Evolutionary conservation across 1,284 basidiomycete genomes (phyloP), one percentile per base, ranked within the genome.

Genomic region (Leccinum ponderosum): DNA sequence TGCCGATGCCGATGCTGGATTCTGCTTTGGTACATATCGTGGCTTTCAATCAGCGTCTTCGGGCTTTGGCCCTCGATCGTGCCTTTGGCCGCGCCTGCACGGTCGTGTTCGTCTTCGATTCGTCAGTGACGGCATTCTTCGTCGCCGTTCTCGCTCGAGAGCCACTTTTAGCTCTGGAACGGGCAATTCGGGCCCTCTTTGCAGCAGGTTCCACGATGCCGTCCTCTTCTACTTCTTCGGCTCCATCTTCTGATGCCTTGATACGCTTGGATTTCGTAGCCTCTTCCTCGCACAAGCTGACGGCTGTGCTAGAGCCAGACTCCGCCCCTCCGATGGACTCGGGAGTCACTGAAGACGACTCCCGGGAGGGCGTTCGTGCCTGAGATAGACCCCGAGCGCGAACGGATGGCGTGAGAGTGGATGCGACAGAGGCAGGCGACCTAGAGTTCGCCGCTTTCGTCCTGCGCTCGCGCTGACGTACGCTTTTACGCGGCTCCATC

Each of bases 241-340:
- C 61, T 11, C 52, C 57, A 25, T 54, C 69, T 33, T 62, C 70
- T 12, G 58, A 61, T 6, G 25, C 4, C 52, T 64, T 63, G 58
- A 35, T 27, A 11, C 17, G 42, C 55, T 73, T 69, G 57, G 62
- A 52, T 35, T 71, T 75, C 39, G 57, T 59, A 5, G 33, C 70
- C 14, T 68, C 72, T 53, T 74, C 74, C 3, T 65, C 71, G 27
- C 65, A 75, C 52, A 75, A 39, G 58, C 71, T 75, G 14, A 73
- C 71, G 14, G 74, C 74, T 2, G 74, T 73, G 55, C 71, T 73
- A 7, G 74, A 75, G 14, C 70, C 71, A 3, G 71, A 76, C 55
- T 73, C 71, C 2, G 55, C 66, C 14, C 64, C 72, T 14, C 64
- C 70, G 52, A 72, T 42, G 33, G 70, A 73, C 56, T 73, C 73